These are phyloP conservation scores for Botrytis fragariae DNA, from an alignment of 2,329 filamentous ascomycete genomes.

Conservation along the genomic window DNA sequence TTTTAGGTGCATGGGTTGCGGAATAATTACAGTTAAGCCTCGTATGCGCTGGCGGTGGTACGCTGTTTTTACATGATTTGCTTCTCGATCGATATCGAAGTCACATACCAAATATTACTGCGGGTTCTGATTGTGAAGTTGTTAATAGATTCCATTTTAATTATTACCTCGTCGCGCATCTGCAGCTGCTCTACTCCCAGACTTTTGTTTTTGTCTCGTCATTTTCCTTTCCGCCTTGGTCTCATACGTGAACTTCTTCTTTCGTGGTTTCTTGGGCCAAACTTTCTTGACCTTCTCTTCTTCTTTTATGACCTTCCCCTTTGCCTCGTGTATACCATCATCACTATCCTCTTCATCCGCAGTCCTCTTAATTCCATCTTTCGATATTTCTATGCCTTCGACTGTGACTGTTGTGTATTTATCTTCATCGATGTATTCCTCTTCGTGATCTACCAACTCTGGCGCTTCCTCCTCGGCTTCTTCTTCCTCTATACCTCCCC, in stretches of 20 bases:
- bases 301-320: constrained; percentile 36
- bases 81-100: constrained; percentile 31
- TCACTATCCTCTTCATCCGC: constrained; percentile 40
- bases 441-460: constrained; percentile 67
- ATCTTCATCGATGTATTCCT: constrained; percentile 95
- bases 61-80: constrained; percentile 30
- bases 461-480: constrained; percentile 57
- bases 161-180: constrained; percentile 36
- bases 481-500: constrained; percentile 44
- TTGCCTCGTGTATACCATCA: constrained; percentile 37
- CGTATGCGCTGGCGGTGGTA: constrained; percentile 34
- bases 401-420: constrained; percentile 93
- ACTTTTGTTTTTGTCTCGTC: constrained; percentile 66
- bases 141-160: constrained; percentile 25
- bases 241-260: constrained; percentile 91
- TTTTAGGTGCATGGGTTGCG: constrained; percentile 25
- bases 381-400: constrained; percentile 78
- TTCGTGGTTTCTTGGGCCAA: constrained; percentile 67
- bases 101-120: constrained; percentile 27
- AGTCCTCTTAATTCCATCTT: constrained; percentile 66
- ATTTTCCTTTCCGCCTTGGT: constrained; percentile 80
- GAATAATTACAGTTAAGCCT: constrained; percentile 32
- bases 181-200: constrained; percentile 52
- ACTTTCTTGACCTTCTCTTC: constrained; percentile 45
- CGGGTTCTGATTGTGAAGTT: constrained; percentile 23